These are phyloP conservation scores for Agrocybe chaxingu DNA, from an alignment of 768 basidiomycete genomes.

Conservation along the genomic window DNA sequence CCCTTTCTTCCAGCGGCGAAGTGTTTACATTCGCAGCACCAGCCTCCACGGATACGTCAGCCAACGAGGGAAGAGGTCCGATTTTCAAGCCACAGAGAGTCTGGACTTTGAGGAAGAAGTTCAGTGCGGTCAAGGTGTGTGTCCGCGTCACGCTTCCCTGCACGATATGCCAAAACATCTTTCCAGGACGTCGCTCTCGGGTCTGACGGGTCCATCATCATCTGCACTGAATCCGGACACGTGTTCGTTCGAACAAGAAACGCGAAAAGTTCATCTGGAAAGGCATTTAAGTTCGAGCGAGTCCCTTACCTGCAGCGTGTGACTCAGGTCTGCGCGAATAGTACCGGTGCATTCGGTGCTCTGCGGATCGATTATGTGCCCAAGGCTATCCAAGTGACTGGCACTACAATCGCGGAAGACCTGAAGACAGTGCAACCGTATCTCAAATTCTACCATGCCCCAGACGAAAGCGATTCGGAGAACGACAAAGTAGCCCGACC, in stretches of 20 bases:
- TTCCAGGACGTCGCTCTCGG: conserved; percentile 84
- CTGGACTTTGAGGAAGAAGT: conserved; percentile 86
- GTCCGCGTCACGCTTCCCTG: neutral
- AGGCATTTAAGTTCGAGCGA: conserved; percentile 74
- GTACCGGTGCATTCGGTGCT: conserved; percentile 85
- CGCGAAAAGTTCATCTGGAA: conserved; percentile 29
- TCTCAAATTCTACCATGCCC: conserved; percentile 21
- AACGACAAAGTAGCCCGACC: neutral
- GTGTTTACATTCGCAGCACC: conserved; percentile 76
- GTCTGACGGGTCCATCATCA: conserved; percentile 80
- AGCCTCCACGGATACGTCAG: conserved; percentile 23
- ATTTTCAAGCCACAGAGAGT: conserved; percentile 81
- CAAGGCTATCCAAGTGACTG: conserved; percentile 47
- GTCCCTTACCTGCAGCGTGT: conserved; percentile 84
- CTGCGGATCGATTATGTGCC: conserved; percentile 72
- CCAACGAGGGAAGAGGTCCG: conserved; percentile 24
- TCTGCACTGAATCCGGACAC: conserved; percentile 94
- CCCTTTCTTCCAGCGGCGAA: conserved; percentile 84
- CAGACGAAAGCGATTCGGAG: neutral
- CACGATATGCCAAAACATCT: neutral
- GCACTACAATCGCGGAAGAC: conserved; percentile 62
- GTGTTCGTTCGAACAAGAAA: conserved; percentile 81
- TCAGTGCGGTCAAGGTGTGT: conserved; percentile 74
- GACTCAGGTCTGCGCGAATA: conserved; percentile 79
- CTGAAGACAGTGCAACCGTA: conserved; percentile 68